phyloP scores from a whole-genome alignment of 805 yeast genomes.

The Candida namnaoensis region DNA sequence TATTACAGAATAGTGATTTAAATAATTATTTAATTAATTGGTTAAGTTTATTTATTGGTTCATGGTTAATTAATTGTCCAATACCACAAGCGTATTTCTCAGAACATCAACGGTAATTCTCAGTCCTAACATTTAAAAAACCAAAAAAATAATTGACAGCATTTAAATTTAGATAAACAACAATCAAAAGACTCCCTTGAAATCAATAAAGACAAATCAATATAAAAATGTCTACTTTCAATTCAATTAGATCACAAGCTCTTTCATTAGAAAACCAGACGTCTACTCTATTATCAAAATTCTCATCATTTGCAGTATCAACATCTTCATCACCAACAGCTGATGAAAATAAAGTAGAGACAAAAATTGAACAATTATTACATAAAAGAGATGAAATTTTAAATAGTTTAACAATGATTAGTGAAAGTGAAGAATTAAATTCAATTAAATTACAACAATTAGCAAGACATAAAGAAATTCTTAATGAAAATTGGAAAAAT shows the following conservation, averaged over 20 bases:
- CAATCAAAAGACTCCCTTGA: constrained; percentile 2
- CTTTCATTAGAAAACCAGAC: constrained; percentile 67
- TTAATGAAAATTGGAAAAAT: constrained; percentile 61
- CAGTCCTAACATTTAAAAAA: background rate
- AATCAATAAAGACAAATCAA: too few relatives aligned
- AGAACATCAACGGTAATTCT: constrained; percentile 1
- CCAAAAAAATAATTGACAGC: too few relatives aligned
- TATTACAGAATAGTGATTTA: constrained; percentile 15
- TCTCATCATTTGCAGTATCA: constrained; percentile 45
- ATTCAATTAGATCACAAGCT: constrained; percentile 61
- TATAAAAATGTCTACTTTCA: constrained; percentile 37
- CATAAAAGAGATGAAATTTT: constrained; percentile 46
- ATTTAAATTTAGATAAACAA: too few relatives aligned
- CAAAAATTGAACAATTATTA: constrained; percentile 42
- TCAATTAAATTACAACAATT: constrained; percentile 75
- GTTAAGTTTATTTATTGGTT: constrained; percentile 18
- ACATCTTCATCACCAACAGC: constrained; percentile 37
- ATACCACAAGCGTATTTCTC: background rate
- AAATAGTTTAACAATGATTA: constrained; percentile 38
- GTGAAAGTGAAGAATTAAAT: constrained; percentile 47
- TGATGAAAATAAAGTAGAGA: constrained; percentile 37
- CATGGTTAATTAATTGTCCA: constrained; percentile 3
- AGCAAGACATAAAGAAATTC: constrained; percentile 70
- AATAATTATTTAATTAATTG: constrained; percentile 15
- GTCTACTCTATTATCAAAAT: constrained; percentile 39